phyloP scores from a whole-genome alignment of 441 rosid genomes.

The Pelargonium exstipulatum region DNA sequence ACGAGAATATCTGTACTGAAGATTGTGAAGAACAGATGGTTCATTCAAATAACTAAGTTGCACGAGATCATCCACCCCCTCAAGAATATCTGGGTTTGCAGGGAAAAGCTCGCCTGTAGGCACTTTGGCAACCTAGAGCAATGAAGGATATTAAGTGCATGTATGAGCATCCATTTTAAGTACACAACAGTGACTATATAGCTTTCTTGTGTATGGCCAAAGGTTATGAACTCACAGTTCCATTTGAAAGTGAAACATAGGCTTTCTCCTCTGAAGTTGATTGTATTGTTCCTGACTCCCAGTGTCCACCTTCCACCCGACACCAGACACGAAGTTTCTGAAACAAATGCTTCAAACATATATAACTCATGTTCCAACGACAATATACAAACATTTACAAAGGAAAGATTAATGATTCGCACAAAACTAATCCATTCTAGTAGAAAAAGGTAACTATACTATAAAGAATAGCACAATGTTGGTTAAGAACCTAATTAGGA shows the following conservation, averaged over 20 bases:
- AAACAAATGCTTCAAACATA: constrained; percentile 19
- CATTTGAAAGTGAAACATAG: constrained; percentile 49
- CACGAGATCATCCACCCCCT: constrained; percentile 84
- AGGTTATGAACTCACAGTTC: constrained; percentile 50
- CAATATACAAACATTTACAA: not conserved
- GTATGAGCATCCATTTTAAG: constrained; percentile 20
- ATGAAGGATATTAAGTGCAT: constrained; percentile 24
- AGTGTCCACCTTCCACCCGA: constrained; percentile 45
- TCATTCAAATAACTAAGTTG: constrained; percentile 96
- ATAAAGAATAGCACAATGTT: not conserved
- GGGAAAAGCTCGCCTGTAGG: constrained; percentile 69
- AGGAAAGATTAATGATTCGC: not conserved
- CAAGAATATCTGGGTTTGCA: constrained; percentile 85
- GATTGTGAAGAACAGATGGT: constrained; percentile 87
- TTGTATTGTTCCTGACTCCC: constrained; percentile 76
- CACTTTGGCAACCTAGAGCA: constrained; percentile 63
- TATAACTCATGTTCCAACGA: constrained; percentile 6
- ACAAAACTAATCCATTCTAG: not conserved
- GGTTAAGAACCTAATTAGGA: not conserved
- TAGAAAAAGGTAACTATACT: not conserved
- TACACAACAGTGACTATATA: constrained; percentile 10
- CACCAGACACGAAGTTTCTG: constrained; percentile 93
- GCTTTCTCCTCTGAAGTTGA: constrained; percentile 71
- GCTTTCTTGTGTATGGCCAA: constrained; percentile 9
- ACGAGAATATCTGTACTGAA: constrained; percentile 57